A percentile compares a stretch with the other conserved stretches of the same genome.
phyloP scores from a whole-genome alignment of 176 grass and related monocot species.

The Triticum urartu region DNA sequence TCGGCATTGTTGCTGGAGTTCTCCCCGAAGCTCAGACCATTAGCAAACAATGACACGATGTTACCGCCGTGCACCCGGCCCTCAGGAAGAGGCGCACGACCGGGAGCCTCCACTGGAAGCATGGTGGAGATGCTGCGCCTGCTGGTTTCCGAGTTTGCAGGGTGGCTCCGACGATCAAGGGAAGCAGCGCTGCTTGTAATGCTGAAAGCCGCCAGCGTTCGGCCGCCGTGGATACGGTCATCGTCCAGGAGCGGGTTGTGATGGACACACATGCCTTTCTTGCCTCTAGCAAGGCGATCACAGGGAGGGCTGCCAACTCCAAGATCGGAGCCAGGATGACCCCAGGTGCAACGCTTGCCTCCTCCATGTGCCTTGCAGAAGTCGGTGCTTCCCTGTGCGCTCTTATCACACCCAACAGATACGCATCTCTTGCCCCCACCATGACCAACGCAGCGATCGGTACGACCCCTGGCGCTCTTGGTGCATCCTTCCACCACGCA shows the following conservation, averaged over 20 bases:
- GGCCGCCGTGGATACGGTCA: slow-evolving; percentile 54
- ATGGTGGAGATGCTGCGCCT: slow-evolving; percentile 20
- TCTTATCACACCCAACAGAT: slow-evolving; percentile 53
- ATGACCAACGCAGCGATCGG: slow-evolving; percentile 71
- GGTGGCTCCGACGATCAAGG: slow-evolving; percentile 1
- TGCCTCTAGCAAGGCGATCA: slow-evolving; percentile 63
- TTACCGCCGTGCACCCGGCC: slow-evolving; percentile 73
- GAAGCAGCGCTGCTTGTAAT: neutral
- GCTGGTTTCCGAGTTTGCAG: slow-evolving; percentile 23
- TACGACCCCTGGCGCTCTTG: slow-evolving; percentile 72
- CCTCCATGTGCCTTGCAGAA: slow-evolving; percentile 84
- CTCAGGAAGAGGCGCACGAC: slow-evolving; percentile 27
- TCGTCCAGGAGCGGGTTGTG: slow-evolving; percentile 57
- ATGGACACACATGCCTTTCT: slow-evolving; percentile 50
- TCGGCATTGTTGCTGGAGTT: neutral
- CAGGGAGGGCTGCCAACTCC: slow-evolving; percentile 46
- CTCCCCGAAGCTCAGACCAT: slow-evolving; percentile 16
- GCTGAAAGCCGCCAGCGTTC: slow-evolving; percentile 25
- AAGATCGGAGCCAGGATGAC: slow-evolving; percentile 36
- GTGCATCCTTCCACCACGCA: slow-evolving; percentile 62
- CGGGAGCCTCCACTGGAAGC: slow-evolving; percentile 7
- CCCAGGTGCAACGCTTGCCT: slow-evolving; percentile 72
- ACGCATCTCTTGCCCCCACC: slow-evolving; percentile 87
- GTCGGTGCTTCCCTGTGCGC: slow-evolving; percentile 84
- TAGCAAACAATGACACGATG: slow-evolving; percentile 48